Evolutionary conservation across 495 filamentous ascomycete genomes (phyloP).

Genomic region (Cudoniella acicularis): DNA sequence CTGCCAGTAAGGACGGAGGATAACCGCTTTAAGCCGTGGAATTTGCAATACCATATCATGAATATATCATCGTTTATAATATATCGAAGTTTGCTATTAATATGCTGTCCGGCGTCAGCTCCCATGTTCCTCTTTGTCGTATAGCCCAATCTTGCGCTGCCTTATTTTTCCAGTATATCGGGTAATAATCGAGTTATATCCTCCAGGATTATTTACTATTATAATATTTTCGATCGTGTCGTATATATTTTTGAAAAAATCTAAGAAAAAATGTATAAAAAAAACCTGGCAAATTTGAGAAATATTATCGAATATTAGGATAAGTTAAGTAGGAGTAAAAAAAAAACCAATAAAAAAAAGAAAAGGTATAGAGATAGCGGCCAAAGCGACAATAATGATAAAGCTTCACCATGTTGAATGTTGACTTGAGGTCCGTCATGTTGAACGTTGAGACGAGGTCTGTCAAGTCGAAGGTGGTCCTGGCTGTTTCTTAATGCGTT

Average conservation of each 20-base stretch:
- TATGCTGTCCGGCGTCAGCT: background rate
- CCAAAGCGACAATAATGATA: background rate
- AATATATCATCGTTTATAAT: background rate
- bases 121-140: background rate
- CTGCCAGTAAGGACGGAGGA: background rate
- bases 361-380: background rate
- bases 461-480: background rate
- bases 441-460: background rate
- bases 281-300: background rate
- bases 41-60: background rate
- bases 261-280: background rate
- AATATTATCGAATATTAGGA: background rate
- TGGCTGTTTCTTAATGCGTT: background rate
- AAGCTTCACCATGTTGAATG: too few species aligned
- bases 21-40: background rate
- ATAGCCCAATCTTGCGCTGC: background rate
- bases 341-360: background rate
- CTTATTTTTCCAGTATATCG: background rate
- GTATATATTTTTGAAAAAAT: background rate
- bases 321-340: background rate
- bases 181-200: background rate
- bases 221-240: background rate
- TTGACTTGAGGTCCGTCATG: background rate
- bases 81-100: background rate
- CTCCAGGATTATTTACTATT: background rate